Base-by-base conservation (phyloP, 192 early-diverging fungal species). In the Entomortierella beljakovae region DNA sequence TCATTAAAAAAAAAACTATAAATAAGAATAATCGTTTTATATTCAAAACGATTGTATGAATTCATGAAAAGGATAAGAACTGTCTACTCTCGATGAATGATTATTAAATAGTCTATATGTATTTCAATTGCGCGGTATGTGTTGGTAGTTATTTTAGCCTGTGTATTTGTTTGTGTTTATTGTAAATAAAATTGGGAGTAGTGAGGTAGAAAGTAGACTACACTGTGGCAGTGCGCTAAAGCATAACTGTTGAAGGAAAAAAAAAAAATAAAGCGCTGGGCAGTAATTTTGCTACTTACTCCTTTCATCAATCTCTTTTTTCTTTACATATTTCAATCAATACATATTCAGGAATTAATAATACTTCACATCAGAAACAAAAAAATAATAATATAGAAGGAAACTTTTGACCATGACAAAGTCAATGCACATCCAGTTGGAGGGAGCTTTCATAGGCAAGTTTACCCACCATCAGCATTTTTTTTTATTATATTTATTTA, bases 381-480 rank as follows among this genome's bases (percentile, higher is more conserved):
- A 40, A 9, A 33, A 56, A n/a, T n/a, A n/a, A n/a, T n/a, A n/a
- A n/a, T n/a, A n/a, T n/a, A n/a, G n/a, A n/a, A n/a, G n/a, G n/a
- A n/a, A n/a, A n/a, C n/a, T n/a, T n/a, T n/a, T n/a, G n/a, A 68
- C 2, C 40, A 75, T 75, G 63, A 5, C 71, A 55, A 66, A 67
- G 49, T 61, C 40, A 18, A 75, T 75, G 63, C 46, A 52, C 51
- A 55, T 75, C 31, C 64, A 64, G 9, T 40, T 75, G 7, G 71
- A 75, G 6, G 63, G 63, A 28, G 71, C 64, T 23, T 66, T 75
- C 56, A 61, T 67, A 16, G 71, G 71, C 51, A 75, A 60, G 57
- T 74, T 37, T 22, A 10, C 29, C 5, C 20, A 4, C 38, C 18
- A 26, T 26, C 26, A 16, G 7, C 18, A 20, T 48, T 32, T 57